A percentile compares a stretch with the other conserved stretches of the same genome.
phyloP scores from a whole-genome alignment of 2,329 filamentous ascomycete species.

The Neopestalotiopsis rosae region DNA sequence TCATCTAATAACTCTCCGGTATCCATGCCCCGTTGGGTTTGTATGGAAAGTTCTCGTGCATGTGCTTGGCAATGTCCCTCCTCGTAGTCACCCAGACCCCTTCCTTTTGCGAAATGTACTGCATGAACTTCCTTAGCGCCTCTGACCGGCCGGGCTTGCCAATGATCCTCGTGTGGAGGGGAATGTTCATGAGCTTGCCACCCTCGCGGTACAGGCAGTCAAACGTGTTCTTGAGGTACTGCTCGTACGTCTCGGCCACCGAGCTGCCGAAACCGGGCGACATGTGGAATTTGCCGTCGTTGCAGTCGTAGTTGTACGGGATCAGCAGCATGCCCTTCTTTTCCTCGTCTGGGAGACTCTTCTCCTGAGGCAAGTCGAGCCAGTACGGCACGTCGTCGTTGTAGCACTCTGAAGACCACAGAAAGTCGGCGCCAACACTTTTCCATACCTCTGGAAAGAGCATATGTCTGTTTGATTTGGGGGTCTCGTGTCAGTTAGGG shows the following conservation, averaged over 20 bases:
- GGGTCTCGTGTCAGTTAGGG: background rate
- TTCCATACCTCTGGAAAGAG: slow-evolving; percentile 35
- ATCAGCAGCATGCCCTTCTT: slow-evolving; percentile 44
- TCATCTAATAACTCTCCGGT: background rate
- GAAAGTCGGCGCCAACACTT: slow-evolving; percentile 31
- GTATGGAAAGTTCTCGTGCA: slow-evolving; percentile 44
- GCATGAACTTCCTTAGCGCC: slow-evolving; percentile 44
- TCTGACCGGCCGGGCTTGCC: slow-evolving; percentile 45
- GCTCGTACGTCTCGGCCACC: slow-evolving; percentile 42
- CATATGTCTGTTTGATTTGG: slow-evolving; percentile 15
- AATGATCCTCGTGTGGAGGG: slow-evolving; percentile 44
- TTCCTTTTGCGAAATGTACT: slow-evolving; percentile 42
- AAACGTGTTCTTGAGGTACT: slow-evolving; percentile 47
- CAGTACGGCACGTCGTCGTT: slow-evolving; percentile 36
- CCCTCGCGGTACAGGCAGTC: slow-evolving; percentile 46
- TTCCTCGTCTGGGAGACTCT: slow-evolving; percentile 32
- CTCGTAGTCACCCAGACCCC: slow-evolving; percentile 50
- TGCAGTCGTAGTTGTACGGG: slow-evolving; percentile 44
- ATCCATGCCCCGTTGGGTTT: slow-evolving; percentile 29
- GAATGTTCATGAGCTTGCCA: slow-evolving; percentile 49
- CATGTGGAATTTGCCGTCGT: slow-evolving; percentile 50
- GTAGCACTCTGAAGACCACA: slow-evolving; percentile 36
- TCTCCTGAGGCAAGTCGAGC: slow-evolving; percentile 35
- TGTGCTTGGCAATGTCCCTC: slow-evolving; percentile 47
- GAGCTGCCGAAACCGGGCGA: slow-evolving; percentile 45